Base-by-base conservation (phyloP, 768 basidiomycete species). In the Kwoniella mangroviensis region DNA sequence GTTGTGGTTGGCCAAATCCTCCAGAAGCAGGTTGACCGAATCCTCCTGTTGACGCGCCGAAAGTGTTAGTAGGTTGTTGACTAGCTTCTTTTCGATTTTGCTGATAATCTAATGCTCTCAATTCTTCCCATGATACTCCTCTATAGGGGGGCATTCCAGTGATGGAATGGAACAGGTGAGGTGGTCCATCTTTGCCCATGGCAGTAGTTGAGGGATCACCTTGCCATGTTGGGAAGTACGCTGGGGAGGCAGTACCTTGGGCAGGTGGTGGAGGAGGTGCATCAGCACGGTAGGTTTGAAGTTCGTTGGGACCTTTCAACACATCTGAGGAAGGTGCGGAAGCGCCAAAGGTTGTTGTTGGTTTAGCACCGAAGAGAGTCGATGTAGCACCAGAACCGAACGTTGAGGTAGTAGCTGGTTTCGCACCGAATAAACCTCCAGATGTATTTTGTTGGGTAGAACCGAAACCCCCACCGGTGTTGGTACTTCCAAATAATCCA, bases 201-300 rank as follows among this genome's bases (percentile, higher is more conserved):
- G 64, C 21, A 13, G 68, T 63, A 41, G 71, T 24, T 4, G 74
- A 68, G 3, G 72, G 74, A 62, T 80, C 77, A 64, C 72, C 69
- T 26, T 78, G 77, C 79, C 79, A 81, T n/a, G 85, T 88, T 5
- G 85, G 83, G 54, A 82, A 80, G 78, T 90, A 94, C 2, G 87
- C 82, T 3, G 92, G 90, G 72, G 89, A 88, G 17, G 88, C 84
- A 0, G 91, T 87, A 49, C 93, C 93, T 1, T 89, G 88, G 6
- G 91, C 88, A 28, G 89, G 86, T 84, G 63, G 79, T 71, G 70
- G 86, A 84, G 43, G 75, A 57, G 49, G 83, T 17, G 43, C 60
- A 54, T 67, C 84, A 71, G 65, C 40, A 42, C 63, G 24, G 68
- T 71, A 73, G 15, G 69, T 61, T 40, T 69, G 41, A 28, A 74